Base-by-base conservation (phyloP, 2,329 filamentous ascomycete species). In the Alternaria triticimaculans region DNA sequence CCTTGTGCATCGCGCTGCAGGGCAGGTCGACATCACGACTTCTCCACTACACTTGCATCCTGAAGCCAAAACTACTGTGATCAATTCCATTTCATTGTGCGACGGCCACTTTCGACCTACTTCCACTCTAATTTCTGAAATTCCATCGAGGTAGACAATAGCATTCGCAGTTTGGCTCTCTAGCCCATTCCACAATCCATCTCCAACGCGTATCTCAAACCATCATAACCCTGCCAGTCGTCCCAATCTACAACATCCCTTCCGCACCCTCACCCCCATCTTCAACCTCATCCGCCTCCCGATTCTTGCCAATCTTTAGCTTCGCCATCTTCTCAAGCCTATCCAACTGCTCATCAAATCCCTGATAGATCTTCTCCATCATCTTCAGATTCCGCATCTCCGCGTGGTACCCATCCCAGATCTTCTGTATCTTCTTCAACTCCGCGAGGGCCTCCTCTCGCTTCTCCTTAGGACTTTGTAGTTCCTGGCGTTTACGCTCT, bases 1-100 rank as follows among this genome's bases (percentile, higher is more conserved):
- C 63, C 62, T 58, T 37, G 45, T 41, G 61, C 49, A 53, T 57
- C 18, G 30, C 46, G 53, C 37, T 48, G 28, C 49, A 45, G 30
- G 5, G 20, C 33, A 50, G 45, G 55, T 12, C 58, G 18, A 21
- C 26, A 28, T 8, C 56, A 55, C 53, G n/a, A 55, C 53, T 15
- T 37, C 14, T 37, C 23, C 15, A 9, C 33, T 26, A 10, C 20
- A 41, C n/a, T 41, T 41, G 37, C 9, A 41, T 41, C 10, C 15
- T 11, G 33, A 18, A 18, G 15, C 37, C n/a, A n/a, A n/a, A 41
- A 18, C 8, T 41, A 18, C 11, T 3, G 0, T 18, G 37, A 41
- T 41, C 8, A 18, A 6, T 15, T 41, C 18, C 37, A 18, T 2
- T 18, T 18, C 9, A 18, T 41, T 41, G 37, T 41, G 37, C 37